Conservation (phyloP, 2,329 filamentous ascomycete species). For the Xylariaceae sp. region DNA sequence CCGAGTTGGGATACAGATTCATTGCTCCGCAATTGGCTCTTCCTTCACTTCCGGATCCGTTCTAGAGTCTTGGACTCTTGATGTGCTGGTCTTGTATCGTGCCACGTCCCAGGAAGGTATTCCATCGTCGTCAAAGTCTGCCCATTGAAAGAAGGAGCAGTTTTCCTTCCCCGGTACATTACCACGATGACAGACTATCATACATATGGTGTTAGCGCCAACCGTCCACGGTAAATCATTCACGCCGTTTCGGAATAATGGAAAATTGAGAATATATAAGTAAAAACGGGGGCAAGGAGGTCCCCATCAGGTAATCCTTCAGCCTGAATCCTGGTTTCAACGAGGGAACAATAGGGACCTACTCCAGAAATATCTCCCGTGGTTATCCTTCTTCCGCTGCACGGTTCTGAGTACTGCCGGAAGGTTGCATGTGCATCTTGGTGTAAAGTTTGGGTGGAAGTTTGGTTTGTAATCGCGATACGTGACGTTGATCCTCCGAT, state of each 20-base stretch:
- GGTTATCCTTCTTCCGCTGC: slow-evolving; percentile 70
- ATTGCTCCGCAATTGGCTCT: neutral
- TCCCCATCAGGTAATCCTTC: neutral
- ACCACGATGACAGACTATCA: slow-evolving; percentile 68
- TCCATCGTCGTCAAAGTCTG: slow-evolving; percentile 80
- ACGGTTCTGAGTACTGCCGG: slow-evolving; percentile 70
- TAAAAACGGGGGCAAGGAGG: neutral
- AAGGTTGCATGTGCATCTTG: slow-evolving; percentile 70
- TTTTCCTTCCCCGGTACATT: slow-evolving; percentile 64
- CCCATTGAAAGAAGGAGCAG: slow-evolving; percentile 82
- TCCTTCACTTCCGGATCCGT: neutral
- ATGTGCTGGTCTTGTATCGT: slow-evolving; percentile 23
- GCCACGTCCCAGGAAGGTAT: slow-evolving; percentile 60
- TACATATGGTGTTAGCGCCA: slow-evolving; percentile 4
- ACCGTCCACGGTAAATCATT: neutral
- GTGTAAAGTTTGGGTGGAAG: slow-evolving; percentile 73
- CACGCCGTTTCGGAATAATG: neutral
- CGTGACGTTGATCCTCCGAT: slow-evolving; percentile 84
- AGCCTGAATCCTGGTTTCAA: neutral
- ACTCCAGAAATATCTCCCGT: slow-evolving; percentile 82
- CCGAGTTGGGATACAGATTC: neutral
- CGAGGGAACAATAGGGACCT: neutral
- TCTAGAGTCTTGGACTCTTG: neutral
- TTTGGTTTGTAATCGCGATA: slow-evolving; percentile 80
- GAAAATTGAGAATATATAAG: neutral